A percentile compares a stretch with the other conserved stretches of the same genome.
Conservation (phyloP, 768 basidiomycete species). For the Lentinula boryana region DNA sequence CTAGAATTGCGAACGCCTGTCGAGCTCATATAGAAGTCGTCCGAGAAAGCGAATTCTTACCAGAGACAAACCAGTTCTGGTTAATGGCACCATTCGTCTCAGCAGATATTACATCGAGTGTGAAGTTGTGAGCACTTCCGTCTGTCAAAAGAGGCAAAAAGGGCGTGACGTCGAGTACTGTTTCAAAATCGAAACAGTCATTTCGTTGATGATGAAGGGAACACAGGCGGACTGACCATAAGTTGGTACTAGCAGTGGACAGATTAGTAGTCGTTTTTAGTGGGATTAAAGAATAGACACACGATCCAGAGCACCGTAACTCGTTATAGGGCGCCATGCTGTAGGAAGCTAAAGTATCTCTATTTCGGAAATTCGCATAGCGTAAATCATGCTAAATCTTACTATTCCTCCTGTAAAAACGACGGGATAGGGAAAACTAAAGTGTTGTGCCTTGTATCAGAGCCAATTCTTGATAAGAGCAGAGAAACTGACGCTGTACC, state of each 20-base stretch:
- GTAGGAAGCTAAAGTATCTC: neutral
- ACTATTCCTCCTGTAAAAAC: constrained; percentile 78
- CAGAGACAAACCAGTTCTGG: constrained; percentile 78
- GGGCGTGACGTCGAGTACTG: constrained; percentile 68
- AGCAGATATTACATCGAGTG: constrained; percentile 73
- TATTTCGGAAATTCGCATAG: neutral
- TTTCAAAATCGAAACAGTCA: constrained; percentile 30
- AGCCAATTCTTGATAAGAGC: neutral
- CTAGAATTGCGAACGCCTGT: neutral
- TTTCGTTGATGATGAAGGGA: neutral
- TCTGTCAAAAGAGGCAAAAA: constrained; percentile 68
- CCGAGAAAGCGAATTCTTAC: constrained; percentile 15
- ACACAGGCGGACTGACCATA: neutral
- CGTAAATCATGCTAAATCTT: neutral
- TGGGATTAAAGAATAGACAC: neutral
- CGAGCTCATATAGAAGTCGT: neutral
- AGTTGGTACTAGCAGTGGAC: neutral
- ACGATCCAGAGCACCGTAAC: constrained; percentile 4
- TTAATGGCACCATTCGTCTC: constrained; percentile 54
- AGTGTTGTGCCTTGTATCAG: neutral
- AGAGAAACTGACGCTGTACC: constrained; percentile 36
- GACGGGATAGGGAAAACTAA: constrained; percentile 42
- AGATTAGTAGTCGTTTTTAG: neutral
- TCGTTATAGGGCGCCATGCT: constrained; percentile 5
- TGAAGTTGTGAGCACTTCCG: constrained; percentile 62